Evolutionary conservation across 2,329 filamentous ascomycete genomes (phyloP).

Genomic region (Botryosphaeria dothidea): DNA sequence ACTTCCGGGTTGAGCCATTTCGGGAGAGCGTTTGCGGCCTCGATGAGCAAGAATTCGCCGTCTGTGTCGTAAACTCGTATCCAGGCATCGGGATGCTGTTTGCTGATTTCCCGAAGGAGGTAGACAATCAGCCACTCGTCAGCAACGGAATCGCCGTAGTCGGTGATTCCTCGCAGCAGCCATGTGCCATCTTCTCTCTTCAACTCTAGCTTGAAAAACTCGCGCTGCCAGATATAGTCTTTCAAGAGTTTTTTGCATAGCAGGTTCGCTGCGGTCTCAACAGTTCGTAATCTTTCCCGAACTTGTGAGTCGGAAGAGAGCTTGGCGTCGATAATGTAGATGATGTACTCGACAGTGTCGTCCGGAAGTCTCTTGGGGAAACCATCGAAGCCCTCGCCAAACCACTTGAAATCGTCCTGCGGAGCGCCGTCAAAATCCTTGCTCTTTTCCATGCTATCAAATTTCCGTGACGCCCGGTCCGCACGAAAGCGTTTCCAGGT

Average conservation of each 20-base stretch:
- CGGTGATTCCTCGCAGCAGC: constrained; percentile 73
- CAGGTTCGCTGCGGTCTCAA: constrained; percentile 68
- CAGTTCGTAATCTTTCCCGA: constrained; percentile 66
- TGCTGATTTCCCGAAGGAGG: constrained; percentile 78
- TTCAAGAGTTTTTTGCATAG: constrained; percentile 67
- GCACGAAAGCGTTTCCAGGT: too few relatives aligned
- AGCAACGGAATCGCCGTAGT: constrained; percentile 92
- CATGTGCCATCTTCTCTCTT: constrained; percentile 57
- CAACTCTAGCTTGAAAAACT: constrained; percentile 70
- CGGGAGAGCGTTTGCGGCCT: constrained; percentile 85
- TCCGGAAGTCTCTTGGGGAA: constrained; percentile 73
- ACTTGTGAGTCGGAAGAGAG: constrained; percentile 54
- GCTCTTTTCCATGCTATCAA: constrained; percentile 1
- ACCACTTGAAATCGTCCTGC: constrained; percentile 63
- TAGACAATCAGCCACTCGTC: constrained; percentile 98
- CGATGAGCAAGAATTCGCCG: constrained; percentile 92
- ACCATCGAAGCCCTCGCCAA: constrained; percentile 64
- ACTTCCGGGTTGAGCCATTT: constrained; percentile 91
- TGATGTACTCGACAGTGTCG: constrained; percentile 81
- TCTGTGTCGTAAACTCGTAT: constrained; percentile 81
- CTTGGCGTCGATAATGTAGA: constrained; percentile 68
- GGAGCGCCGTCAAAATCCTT: constrained; percentile 17
- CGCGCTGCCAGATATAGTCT: constrained; percentile 94
- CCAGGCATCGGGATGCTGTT: constrained; percentile 73
- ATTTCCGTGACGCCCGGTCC: not conserved